Percentiles rank a stretch among this genome's conserved stretches.
phyloP scores from a whole-genome alignment of 1,139 yeast genomes.

The Pichia sp. region DNA sequence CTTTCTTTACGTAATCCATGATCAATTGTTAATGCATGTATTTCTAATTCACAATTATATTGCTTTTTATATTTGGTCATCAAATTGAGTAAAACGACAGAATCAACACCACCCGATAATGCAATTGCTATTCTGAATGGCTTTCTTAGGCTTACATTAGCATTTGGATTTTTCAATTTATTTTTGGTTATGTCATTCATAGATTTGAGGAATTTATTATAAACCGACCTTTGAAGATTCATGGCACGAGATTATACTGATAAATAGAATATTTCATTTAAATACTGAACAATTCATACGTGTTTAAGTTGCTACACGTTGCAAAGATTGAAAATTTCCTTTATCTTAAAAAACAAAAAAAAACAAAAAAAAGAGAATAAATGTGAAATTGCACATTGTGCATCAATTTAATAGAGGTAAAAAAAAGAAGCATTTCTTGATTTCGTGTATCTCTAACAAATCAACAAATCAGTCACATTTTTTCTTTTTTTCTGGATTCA shows the following conservation, averaged over 20 bases:
- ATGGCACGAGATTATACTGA: slow-evolving; percentile 7
- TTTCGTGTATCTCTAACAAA: too few relatives aligned
- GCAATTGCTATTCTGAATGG: slow-evolving; percentile 34
- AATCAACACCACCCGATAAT: slow-evolving; percentile 78
- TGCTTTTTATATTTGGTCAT: slow-evolving; percentile 30
- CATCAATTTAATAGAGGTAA: too few relatives aligned
- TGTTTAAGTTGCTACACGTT: too few relatives aligned
- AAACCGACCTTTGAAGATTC: not conserved
- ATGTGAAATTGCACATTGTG: too few relatives aligned
- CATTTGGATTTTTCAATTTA: not conserved
- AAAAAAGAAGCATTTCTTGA: too few relatives aligned
- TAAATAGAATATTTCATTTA: too few relatives aligned
- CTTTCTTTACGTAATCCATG: slow-evolving; percentile 25
- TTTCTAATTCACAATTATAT: slow-evolving; percentile 10
- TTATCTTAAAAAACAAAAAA: too few relatives aligned
- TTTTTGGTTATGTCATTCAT: not conserved
- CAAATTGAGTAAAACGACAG: slow-evolving; percentile 58
- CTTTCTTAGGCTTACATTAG: not conserved
- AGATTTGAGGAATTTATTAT: not conserved
- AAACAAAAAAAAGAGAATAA: too few relatives aligned
- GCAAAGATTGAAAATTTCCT: too few relatives aligned
- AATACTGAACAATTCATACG: too few relatives aligned
- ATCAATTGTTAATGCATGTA: slow-evolving; percentile 26
- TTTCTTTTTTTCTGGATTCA: too few relatives aligned
- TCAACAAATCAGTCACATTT: too few relatives aligned